These are phyloP conservation scores for Calonectria montana DNA, from an alignment of 2,329 filamentous ascomycete species.

Conservation along the genomic window DNA sequence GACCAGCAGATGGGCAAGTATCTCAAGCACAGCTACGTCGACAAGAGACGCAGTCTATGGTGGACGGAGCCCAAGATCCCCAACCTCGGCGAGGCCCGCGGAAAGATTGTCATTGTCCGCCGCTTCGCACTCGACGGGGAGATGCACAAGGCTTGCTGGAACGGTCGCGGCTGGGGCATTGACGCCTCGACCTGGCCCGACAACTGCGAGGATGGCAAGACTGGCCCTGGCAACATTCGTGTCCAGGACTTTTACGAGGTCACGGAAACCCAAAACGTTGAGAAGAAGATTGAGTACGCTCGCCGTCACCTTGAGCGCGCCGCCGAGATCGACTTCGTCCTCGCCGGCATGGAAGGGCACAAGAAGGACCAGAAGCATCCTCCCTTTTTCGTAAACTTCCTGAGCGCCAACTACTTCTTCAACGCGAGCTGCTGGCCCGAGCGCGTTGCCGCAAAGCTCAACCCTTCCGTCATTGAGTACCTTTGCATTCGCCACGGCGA, in stretches of 20 bases:
- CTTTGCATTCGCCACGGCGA: slow-evolving; percentile 69
- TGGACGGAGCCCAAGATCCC: slow-evolving; percentile 83
- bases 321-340: slow-evolving; percentile 60
- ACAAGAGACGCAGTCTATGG: slow-evolving; percentile 71
- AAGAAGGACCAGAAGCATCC: slow-evolving; percentile 48
- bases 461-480: slow-evolving; percentile 78
- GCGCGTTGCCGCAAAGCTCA: slow-evolving; percentile 86
- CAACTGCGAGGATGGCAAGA: slow-evolving; percentile 82
- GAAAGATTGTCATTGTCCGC: slow-evolving; percentile 85
- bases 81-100: slow-evolving; percentile 80
- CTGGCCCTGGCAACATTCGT: slow-evolving; percentile 78
- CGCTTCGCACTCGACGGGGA: slow-evolving; percentile 77
- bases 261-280: slow-evolving; percentile 77
- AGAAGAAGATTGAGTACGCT: slow-evolving; percentile 81
- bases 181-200: slow-evolving; percentile 82
- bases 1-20: slow-evolving; percentile 83
- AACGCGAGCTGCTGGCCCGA: slow-evolving; percentile 93
- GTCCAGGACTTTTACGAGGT: slow-evolving; percentile 98
- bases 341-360: slow-evolving; percentile 50
- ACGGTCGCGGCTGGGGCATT: slow-evolving; percentile 65
- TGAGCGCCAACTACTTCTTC: slow-evolving; percentile 95
- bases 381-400: slow-evolving; percentile 90
- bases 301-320: slow-evolving; percentile 83
- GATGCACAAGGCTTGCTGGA: slow-evolving; percentile 61
- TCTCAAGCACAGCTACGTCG: slow-evolving; percentile 78